These are phyloP conservation scores for Mortierella sp. DNA, from an alignment of 371 early-diverging fungal genomes.

Conservation along the genomic window DNA sequence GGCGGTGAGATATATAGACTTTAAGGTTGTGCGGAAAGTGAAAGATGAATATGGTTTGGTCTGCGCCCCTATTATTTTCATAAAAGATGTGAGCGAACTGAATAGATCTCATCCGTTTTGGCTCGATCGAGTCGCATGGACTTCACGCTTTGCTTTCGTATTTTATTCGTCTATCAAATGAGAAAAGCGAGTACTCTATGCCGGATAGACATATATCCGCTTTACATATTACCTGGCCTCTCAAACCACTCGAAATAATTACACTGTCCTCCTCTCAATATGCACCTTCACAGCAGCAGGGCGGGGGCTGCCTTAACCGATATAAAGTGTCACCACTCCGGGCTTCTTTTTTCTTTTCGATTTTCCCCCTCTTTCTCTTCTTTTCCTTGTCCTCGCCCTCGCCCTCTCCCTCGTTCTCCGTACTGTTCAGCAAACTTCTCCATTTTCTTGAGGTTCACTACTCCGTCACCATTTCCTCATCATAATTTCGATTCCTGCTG, in stretches of 20 bases:
- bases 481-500: no score
- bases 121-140: conserved; percentile 8
- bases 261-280: no score
- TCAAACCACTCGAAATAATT: no score
- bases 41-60: conserved; percentile 2
- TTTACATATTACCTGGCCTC: no score
- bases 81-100: not conserved
- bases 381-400: not conserved
- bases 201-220: conserved; percentile 36
- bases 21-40: conserved; percentile 7
- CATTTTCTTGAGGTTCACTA: no score
- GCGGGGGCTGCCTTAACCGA: no score
- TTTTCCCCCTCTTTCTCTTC: not conserved
- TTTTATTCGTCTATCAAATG: no score
- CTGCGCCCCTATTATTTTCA: conserved; percentile 1
- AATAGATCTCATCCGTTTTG: no score
- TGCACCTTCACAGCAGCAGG: no score
- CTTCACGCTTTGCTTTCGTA: conserved; percentile 5
- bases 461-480: not conserved
- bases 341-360: not conserved
- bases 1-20: not conserved
- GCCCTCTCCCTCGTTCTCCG: not conserved
- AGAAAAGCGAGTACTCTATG: not conserved
- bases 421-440: no score
- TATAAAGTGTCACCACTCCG: not conserved